phyloP scores from a whole-genome alignment of 2,329 filamentous ascomycete genomes.

The Botryotinia globosa region DNA sequence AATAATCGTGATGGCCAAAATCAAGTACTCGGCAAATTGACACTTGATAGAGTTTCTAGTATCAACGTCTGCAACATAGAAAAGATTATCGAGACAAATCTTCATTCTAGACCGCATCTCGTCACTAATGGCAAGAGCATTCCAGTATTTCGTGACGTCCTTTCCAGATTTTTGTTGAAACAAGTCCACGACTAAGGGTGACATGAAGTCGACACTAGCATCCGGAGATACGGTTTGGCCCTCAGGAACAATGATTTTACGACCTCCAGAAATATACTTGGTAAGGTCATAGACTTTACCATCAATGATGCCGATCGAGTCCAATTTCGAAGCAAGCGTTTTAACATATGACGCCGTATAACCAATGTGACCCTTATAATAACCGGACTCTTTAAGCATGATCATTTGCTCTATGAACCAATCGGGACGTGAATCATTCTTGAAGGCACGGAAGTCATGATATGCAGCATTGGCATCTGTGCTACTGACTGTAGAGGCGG shows the following conservation, averaged over 20 bases:
- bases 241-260: conserved; percentile 55
- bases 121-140: conserved; percentile 59
- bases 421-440: conserved; percentile 76
- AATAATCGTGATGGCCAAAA: conserved; percentile 79
- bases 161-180: conserved; percentile 73
- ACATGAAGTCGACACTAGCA: conserved; percentile 76
- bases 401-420: conserved; percentile 93
- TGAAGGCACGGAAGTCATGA: conserved; percentile 88
- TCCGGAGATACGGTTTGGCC: conserved; percentile 49
- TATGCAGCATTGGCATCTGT: conserved; percentile 74
- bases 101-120: conserved; percentile 65
- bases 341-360: conserved; percentile 76
- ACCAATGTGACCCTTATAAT: conserved; percentile 82
- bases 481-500: conserved; percentile 60
- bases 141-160: conserved; percentile 83
- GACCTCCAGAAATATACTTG: conserved; percentile 74
- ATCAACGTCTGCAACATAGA: conserved; percentile 89
- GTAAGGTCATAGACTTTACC: conserved; percentile 85
- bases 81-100: conserved; percentile 86
- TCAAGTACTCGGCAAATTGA: conserved; percentile 83
- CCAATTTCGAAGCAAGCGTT: conserved; percentile 60
- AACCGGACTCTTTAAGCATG: conserved; percentile 66
- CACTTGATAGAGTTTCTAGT: conserved; percentile 84
- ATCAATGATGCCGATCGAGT: conserved; percentile 75
- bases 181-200: conserved; percentile 66